phyloP scores from a whole-genome alignment of 306 rosid species.

The Cucurbita maxima region DNA sequence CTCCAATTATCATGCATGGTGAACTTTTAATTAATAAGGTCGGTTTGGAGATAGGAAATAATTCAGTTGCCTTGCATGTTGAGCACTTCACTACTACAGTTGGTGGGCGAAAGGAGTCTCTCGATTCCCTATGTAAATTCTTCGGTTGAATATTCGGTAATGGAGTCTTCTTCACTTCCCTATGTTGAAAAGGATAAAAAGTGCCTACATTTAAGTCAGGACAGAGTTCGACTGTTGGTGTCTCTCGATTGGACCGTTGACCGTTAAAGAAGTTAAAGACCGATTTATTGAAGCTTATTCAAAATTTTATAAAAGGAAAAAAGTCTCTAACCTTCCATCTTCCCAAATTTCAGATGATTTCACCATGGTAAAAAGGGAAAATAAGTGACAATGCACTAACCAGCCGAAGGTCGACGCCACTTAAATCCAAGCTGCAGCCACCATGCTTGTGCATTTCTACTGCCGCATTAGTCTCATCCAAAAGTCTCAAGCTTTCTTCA shows the following conservation, averaged over 20 bases:
- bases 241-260: background rate
- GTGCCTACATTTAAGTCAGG: background rate
- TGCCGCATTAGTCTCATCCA: constrained; percentile 76
- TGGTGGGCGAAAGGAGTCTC: background rate
- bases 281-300: background rate
- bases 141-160: background rate
- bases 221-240: background rate
- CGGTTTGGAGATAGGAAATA: background rate
- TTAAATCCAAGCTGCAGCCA: constrained; percentile 46
- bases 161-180: background rate
- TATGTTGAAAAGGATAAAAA: background rate
- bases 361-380: background rate
- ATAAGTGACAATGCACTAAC: constrained; percentile 17
- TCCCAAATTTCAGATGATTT: background rate
- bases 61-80: background rate
- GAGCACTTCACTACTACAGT: background rate
- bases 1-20: too few relatives aligned
- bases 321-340: background rate
- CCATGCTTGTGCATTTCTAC: constrained; percentile 80
- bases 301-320: too few relatives aligned
- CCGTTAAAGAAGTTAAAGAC: background rate
- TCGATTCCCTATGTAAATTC: too few relatives aligned
- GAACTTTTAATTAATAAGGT: background rate
- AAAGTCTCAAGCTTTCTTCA: constrained; percentile 59
- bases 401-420: constrained; percentile 46